phyloP scores from a whole-genome alignment of 2,329 filamentous ascomycete species.

The Knoxdaviesia proteae region DNA sequence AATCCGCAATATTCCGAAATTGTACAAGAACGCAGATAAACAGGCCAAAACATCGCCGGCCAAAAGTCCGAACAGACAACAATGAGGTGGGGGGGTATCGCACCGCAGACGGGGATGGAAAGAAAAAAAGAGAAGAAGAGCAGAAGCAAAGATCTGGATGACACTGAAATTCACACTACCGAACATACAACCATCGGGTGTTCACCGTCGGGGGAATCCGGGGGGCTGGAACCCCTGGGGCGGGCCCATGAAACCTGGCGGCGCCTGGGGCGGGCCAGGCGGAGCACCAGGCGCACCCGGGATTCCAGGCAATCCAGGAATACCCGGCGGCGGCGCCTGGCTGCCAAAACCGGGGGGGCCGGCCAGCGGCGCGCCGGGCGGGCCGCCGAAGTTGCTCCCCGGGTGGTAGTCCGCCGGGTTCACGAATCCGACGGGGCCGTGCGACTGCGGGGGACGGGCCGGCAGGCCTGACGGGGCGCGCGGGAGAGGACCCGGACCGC shows the following conservation, averaged over 20 bases:
- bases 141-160: neutral
- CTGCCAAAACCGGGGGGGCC: slow-evolving; percentile 16
- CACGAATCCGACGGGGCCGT: slow-evolving; percentile 21
- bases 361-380: slow-evolving; percentile 15
- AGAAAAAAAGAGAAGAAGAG: neutral
- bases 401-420: slow-evolving; percentile 28
- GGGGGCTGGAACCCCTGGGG: slow-evolving; percentile 19
- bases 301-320: slow-evolving; percentile 10
- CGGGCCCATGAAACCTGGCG: slow-evolving; percentile 19
- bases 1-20: too few relatives aligned
- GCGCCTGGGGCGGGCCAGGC: slow-evolving; percentile 19
- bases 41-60: too few relatives aligned
- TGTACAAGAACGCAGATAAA: too few relatives aligned
- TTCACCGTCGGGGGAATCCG: slow-evolving; percentile 11
- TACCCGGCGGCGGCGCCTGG: slow-evolving; percentile 16
- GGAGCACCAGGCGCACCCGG: slow-evolving; percentile 16
- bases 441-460: slow-evolving; percentile 25
- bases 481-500: slow-evolving; percentile 16
- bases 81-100: too few relatives aligned
- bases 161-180: neutral
- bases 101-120: too few relatives aligned
- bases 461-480: slow-evolving; percentile 28
- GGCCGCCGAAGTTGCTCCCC: slow-evolving; percentile 15
- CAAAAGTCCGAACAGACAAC: too few relatives aligned
- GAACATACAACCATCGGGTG: too few relatives aligned